These are phyloP conservation scores for Daldinia sp. DNA, from an alignment of 2,329 filamentous ascomycete genomes.

Conservation along the genomic window DNA sequence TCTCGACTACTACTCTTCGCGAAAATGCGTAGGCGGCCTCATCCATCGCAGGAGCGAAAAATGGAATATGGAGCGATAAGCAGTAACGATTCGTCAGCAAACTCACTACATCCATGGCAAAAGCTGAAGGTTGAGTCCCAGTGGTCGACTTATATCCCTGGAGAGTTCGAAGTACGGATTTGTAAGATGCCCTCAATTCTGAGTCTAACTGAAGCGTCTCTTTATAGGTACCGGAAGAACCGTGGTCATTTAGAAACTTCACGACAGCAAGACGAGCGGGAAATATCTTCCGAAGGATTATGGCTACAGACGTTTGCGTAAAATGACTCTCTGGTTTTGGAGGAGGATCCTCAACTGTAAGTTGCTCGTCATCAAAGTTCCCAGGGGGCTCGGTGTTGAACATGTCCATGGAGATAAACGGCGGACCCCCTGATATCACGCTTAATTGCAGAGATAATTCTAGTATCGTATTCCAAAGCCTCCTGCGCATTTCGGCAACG, in stretches of 20 bases:
- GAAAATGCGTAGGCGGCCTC: constrained; percentile 62
- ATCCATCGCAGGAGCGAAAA: constrained; percentile 55
- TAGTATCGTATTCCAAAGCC: constrained; percentile 66
- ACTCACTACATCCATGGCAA: constrained; percentile 60
- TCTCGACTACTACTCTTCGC: constrained; percentile 60
- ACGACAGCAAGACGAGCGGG: constrained; percentile 56
- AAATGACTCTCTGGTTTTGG: constrained; percentile 54
- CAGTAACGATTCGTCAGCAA: constrained; percentile 66
- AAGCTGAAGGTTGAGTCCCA: constrained; percentile 46
- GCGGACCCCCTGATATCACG: constrained; percentile 60
- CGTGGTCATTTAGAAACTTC: constrained; percentile 58
- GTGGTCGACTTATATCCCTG: constrained; percentile 41
- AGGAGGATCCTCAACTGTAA: constrained; percentile 49
- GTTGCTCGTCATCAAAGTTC: constrained; percentile 64
- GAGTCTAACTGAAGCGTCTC: constrained; percentile 58
- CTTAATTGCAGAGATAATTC: constrained; percentile 62
- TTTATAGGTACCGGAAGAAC: constrained; percentile 54
- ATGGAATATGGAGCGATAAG: constrained; percentile 66
- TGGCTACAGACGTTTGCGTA: constrained; percentile 57
- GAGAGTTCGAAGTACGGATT: constrained; percentile 53
- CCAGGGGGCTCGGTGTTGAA: constrained; percentile 63
- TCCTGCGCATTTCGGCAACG: constrained; percentile 61
- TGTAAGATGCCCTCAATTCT: constrained; percentile 58
- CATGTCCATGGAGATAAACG: constrained; percentile 58
- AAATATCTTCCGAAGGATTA: constrained; percentile 58